Evolutionary conservation across 2,329 filamentous ascomycete species (phyloP).

Genomic region (Penicillium sp.): DNA sequence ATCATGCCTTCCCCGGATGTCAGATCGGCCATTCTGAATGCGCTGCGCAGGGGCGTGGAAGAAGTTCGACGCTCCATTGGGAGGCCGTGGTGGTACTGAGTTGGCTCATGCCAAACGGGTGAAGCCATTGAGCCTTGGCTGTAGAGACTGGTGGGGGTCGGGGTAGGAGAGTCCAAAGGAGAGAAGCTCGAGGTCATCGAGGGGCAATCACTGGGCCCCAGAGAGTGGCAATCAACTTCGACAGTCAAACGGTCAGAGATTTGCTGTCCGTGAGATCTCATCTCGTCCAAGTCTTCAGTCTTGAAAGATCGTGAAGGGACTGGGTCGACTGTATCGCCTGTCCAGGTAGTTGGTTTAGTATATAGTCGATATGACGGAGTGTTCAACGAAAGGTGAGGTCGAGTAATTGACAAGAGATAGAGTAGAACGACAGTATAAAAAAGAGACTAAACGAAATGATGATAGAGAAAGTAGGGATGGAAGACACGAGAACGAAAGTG

Average conservation of each 20-base stretch:
- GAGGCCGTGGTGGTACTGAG: constrained; percentile 29
- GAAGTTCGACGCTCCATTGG: constrained; percentile 29
- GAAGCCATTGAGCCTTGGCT: constrained; percentile 39
- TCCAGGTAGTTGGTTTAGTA: constrained; percentile 13
- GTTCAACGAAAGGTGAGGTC: constrained; percentile 5
- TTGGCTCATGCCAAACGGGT: constrained; percentile 36
- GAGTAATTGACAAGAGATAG: constrained; percentile 7
- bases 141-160: constrained; percentile 40
- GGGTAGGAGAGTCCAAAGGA: constrained; percentile 40
- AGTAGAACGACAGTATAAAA: constrained; percentile 10
- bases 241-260: constrained; percentile 39
- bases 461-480: constrained; percentile 12
- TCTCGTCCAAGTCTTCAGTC: constrained; percentile 33
- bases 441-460: constrained; percentile 8
- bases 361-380: neutral
- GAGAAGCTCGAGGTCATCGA: constrained; percentile 42
- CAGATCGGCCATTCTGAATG: constrained; percentile 37
- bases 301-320: constrained; percentile 28
- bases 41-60: constrained; percentile 34
- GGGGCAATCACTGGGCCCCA: constrained; percentile 41
- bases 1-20: constrained; percentile 35
- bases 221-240: constrained; percentile 38
- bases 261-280: constrained; percentile 37
- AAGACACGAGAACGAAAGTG: constrained; percentile 21
- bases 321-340: constrained; percentile 33